Conservation (phyloP, 768 basidiomycete species). For the Suillus spraguei region DNA sequence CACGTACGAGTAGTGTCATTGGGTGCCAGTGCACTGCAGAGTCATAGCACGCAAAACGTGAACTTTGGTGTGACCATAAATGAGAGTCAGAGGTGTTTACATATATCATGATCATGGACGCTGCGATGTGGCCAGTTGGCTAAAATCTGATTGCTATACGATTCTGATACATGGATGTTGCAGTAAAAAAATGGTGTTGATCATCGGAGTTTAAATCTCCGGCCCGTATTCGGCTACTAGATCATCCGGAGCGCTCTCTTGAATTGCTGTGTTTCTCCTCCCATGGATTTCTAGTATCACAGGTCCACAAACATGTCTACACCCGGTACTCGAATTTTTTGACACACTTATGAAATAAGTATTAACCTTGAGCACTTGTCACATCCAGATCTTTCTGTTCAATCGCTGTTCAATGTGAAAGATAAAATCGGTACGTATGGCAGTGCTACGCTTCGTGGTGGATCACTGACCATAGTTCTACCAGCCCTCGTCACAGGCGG, state of each 20-base stretch:
- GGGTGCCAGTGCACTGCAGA: too few relatives aligned
- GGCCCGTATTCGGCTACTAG: not conserved
- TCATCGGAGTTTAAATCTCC: not conserved
- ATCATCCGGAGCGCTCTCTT: not conserved
- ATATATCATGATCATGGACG: too few relatives aligned
- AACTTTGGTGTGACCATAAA: too few relatives aligned
- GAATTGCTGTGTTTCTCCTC: not conserved
- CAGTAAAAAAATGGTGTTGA: too few relatives aligned
- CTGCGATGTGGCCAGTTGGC: too few relatives aligned
- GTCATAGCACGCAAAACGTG: too few relatives aligned
- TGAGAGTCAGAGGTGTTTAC: too few relatives aligned
- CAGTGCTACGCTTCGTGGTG: not conserved
- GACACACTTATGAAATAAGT: not conserved
- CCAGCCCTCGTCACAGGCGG: slow-evolving; percentile 82
- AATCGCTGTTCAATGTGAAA: slow-evolving; percentile 63
- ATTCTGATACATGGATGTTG: too few relatives aligned
- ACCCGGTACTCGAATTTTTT: not conserved
- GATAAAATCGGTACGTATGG: slow-evolving; percentile 62
- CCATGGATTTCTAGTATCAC: not conserved
- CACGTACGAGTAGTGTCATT: too few relatives aligned
- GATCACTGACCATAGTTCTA: slow-evolving; percentile 1
- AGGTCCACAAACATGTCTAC: not conserved
- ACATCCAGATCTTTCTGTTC: slow-evolving; percentile 49
- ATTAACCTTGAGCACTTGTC: not conserved
- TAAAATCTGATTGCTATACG: too few relatives aligned